Base-by-base conservation (phyloP, 2,329 filamentous ascomycete species). In the Ascocoryne sarcoides region DNA sequence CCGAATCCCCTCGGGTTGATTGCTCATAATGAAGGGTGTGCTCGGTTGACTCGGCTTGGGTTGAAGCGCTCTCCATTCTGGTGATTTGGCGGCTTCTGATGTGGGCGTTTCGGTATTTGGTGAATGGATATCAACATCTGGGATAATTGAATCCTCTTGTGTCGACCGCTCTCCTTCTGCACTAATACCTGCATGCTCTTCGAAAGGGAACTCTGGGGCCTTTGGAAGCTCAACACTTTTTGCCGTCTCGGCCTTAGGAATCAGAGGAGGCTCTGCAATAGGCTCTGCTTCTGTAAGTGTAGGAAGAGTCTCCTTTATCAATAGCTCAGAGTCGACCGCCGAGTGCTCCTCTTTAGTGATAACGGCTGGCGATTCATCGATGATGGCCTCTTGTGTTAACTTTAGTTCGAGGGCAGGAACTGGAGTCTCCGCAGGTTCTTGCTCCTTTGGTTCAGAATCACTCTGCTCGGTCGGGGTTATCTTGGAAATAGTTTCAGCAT, bases 21-120 rank as follows among this genome's bases (percentile, higher is more conserved):
- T 34, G 16, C 43, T 38, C 5, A 39, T 36, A 15, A 47, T 28
- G 20, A 53, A 47, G 10, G 47, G 48, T 15, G 48, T 53, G 1
- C 15, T 12, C 2, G 44, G 26, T 18, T 15, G 26, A 5, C 43
- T 45, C 16, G 18, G 10, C 26, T 42, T 19, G 12, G 17, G n/a
- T 19, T 4, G 4, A 20, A 35, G 23, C 23, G 7, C 5, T 10
- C n/a, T 10, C 7, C 32, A 19, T n/a, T 35, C 9, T 35, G 32
- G 19, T 3, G 32, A 35, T 32, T 32, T 8, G 30, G 30, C 15
- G 18, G 32, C 14, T 34, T 17, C 17, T 10, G 32, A 35, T 35
- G 32, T 16, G 3, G 32, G 32, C n/a, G 30, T 28, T 14, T 36
- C 34, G 9, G 21, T 20, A 36, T 26, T 10, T 15, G 18, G 4